These are phyloP conservation scores for Auricularia sp. DNA, from an alignment of 768 basidiomycete genomes.

Conservation along the genomic window DNA sequence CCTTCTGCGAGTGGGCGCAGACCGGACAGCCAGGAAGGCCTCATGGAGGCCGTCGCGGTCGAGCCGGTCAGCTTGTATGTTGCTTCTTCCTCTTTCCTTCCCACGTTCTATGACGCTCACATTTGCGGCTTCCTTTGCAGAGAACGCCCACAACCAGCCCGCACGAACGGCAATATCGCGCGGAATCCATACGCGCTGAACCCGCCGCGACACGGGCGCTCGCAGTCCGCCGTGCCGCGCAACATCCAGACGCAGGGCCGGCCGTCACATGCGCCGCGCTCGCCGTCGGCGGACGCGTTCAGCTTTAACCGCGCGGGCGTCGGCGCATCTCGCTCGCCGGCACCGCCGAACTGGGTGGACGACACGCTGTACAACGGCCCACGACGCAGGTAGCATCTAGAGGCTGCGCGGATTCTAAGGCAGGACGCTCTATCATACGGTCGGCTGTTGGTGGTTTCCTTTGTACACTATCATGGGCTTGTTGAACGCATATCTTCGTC, in stretches of 20 bases:
- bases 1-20: not conserved
- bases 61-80: not conserved
- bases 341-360: not conserved
- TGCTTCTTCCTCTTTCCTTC: not conserved
- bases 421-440: not conserved
- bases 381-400: not conserved
- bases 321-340: not conserved
- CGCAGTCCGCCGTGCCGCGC: not conserved
- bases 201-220: not conserved
- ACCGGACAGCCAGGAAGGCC: not conserved
- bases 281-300: not conserved
- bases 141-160: not conserved
- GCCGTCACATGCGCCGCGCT: not conserved
- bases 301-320: not conserved
- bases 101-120: not conserved
- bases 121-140: not conserved
- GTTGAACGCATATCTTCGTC: too few species aligned
- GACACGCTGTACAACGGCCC: constrained; percentile 1
- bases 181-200: not conserved
- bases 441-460: not conserved
- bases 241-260: not conserved
- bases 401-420: not conserved
- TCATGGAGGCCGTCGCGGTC: not conserved
- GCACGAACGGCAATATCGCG: not conserved
- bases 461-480: not conserved